These are phyloP conservation scores for Histomonas meleagridis DNA, from an alignment of 208 protist species.

Conservation along the genomic window DNA sequence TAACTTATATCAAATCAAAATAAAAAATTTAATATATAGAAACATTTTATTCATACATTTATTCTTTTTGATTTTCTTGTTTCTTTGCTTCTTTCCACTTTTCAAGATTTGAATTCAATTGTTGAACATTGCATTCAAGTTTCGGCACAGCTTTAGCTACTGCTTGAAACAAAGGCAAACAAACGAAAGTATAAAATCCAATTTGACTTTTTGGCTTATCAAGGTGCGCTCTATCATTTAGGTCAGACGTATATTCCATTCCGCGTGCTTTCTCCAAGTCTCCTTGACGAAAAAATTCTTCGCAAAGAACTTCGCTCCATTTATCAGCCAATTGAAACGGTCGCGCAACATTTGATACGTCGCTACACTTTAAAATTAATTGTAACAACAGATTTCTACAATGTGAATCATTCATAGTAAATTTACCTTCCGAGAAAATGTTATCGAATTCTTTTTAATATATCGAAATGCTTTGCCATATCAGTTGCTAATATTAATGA, in stretches of 20 bases:
- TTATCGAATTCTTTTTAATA: constrained; percentile 23
- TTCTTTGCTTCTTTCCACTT: no score
- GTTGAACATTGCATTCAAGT: not conserved
- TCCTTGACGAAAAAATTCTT: not conserved
- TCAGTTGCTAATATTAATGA: constrained; percentile 53
- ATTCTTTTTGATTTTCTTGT: no score
- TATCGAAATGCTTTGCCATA: constrained; percentile 50
- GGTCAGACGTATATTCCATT: not conserved
- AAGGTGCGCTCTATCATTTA: not conserved
- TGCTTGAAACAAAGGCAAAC: not conserved
- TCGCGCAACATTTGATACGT: not conserved
- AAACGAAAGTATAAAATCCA: constrained; percentile 5
- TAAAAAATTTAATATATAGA: no score
- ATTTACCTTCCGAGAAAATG: not conserved
- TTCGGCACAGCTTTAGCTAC: not conserved
- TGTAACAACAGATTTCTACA: not conserved
- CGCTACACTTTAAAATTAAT: not conserved
- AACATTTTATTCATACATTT: no score
- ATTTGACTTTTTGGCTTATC: not conserved
- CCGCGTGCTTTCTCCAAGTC: not conserved
- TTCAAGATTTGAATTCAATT: not conserved
- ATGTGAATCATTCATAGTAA: not conserved
- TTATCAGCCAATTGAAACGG: not conserved
- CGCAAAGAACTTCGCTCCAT: not conserved
- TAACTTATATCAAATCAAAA: no score